A percentile compares a stretch with the other conserved stretches of the same genome.
Evolutionary conservation across 164 flowering plant species (phyloP).

Genomic region (Macadamia integrifolia): DNA sequence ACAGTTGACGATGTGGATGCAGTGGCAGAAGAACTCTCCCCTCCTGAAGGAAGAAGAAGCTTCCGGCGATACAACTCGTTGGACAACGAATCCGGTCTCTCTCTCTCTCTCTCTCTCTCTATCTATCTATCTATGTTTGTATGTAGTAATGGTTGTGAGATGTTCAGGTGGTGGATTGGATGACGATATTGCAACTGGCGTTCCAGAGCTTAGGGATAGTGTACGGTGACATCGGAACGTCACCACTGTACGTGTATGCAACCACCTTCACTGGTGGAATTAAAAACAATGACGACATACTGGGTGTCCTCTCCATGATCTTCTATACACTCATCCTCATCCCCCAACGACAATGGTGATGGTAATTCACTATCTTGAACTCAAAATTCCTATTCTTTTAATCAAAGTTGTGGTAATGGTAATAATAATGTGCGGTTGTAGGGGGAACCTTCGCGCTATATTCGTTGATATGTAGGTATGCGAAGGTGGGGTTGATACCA

Average conservation of each 20-base stretch:
- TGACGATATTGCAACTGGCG: constrained; percentile 41
- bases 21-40: no score
- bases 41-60: no score
- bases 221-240: constrained; percentile 15
- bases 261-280: constrained; percentile 56
- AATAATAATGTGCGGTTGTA: background rate
- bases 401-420: background rate
- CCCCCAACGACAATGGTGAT: constrained; percentile 72
- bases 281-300: constrained; percentile 51
- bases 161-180: no score
- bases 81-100: no score
- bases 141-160: no score
- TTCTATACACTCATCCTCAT: constrained; percentile 62
- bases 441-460: constrained; percentile 10
- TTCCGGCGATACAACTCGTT: no score
- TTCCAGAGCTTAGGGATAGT: constrained; percentile 77
- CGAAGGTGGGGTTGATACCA: background rate
- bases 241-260: constrained; percentile 68
- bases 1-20: no score
- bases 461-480: constrained; percentile 5
- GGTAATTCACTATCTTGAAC: constrained; percentile 25
- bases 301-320: constrained; percentile 65
- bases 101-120: no score
- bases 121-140: no score
- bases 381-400: no score